A percentile compares a stretch with the other conserved stretches of the same genome.
Conservation (phyloP, 208 protist species). For the Crithidia sp. region DNA sequence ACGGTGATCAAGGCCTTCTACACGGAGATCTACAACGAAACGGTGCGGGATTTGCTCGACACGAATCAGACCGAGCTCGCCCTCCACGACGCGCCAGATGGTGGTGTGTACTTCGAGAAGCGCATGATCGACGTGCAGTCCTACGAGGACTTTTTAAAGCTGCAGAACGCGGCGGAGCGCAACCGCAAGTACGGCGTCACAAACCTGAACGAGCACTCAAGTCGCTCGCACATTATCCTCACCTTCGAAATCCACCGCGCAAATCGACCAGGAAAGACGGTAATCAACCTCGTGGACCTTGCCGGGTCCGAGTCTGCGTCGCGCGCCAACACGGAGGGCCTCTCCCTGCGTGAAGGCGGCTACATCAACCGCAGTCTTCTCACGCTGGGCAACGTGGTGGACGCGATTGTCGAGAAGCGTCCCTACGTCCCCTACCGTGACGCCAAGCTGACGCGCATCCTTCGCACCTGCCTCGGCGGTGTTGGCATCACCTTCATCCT, state of each 20-base stretch:
- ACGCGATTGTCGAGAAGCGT: slow-evolving; percentile 68
- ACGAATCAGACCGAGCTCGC: slow-evolving; percentile 40
- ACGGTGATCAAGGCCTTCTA: slow-evolving; percentile 64
- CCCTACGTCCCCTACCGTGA: slow-evolving; percentile 88
- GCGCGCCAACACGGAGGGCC: slow-evolving; percentile 84
- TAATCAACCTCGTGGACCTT: slow-evolving; percentile 91
- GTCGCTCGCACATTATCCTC: slow-evolving; percentile 58
- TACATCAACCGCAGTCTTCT: slow-evolving; percentile 93
- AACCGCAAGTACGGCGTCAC: slow-evolving; percentile 89
- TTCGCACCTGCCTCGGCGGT: slow-evolving; percentile 85
- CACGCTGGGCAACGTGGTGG: slow-evolving; percentile 90
- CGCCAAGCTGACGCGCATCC: slow-evolving; percentile 86
- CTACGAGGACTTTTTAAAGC: slow-evolving; percentile 66
- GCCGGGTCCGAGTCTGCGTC: slow-evolving; percentile 89
- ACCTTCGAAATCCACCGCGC: slow-evolving; percentile 46
- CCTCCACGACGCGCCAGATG: slow-evolving; percentile 57
- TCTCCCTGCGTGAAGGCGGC: slow-evolving; percentile 60
- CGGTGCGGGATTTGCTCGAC: slow-evolving; percentile 78
- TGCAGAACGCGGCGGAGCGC: slow-evolving; percentile 67
- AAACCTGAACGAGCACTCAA: slow-evolving; percentile 89
- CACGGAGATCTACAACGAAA: slow-evolving; percentile 91
- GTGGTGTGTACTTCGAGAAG: slow-evolving; percentile 48
- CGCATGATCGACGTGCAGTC: slow-evolving; percentile 62
- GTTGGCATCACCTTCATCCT: slow-evolving; percentile 91
- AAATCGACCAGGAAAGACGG: slow-evolving; percentile 49